Evolutionary conservation across 176 grass and related monocot species (phyloP), one percentile per base, ranked within the genome.

Genomic region (Oryza rufipogon): DNA sequence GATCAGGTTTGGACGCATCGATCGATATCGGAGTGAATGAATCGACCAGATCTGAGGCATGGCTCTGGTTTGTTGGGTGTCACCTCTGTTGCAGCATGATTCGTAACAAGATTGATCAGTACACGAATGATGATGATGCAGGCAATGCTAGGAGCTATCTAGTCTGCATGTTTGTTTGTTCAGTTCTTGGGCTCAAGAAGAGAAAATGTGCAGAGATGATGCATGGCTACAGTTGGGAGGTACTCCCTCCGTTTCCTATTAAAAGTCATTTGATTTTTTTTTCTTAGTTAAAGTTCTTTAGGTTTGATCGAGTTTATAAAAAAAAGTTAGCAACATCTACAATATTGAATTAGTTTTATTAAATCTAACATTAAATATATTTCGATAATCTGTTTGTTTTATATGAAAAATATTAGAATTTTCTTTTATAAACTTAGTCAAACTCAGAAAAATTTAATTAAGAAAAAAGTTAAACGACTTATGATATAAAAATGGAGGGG

Each of bases 21-120:
- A 63, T 63, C 58, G 58, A 63, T 39, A 6, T 4, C 69, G 48
- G 52, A 44, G 9, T 41, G 39, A 41, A 41, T 41, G 39, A 41
- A 71, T 73, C 51, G 68, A 73, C 80, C 68, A 82, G 80, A 82
- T 64, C 80, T 73, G 80, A 3, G 68, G 22, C 12, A 38, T 41
- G n/a, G 22, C 67, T 63, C 20, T 45, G 52, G 23, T 38, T 76
- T 76, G 74, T 63, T 32, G 32, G 52, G 33, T 82, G 68, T 9
- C 36, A 52, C 51, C 80, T 63, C 22, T 63, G 52, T 32, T 72
- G 51, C 36, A 32, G 68, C 68, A 64, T 72, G 80, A 46, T 61
- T 6, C 2, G 68, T 11, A 54, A 39, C 48, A 61, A 23, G 48
- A 71, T 71, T 12, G 8, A 2, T 20, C 52, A 20, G n/a, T 4